Evolutionary conservation across 2,329 filamentous ascomycete species (phyloP).

Genomic region (Daldinia sp.): DNA sequence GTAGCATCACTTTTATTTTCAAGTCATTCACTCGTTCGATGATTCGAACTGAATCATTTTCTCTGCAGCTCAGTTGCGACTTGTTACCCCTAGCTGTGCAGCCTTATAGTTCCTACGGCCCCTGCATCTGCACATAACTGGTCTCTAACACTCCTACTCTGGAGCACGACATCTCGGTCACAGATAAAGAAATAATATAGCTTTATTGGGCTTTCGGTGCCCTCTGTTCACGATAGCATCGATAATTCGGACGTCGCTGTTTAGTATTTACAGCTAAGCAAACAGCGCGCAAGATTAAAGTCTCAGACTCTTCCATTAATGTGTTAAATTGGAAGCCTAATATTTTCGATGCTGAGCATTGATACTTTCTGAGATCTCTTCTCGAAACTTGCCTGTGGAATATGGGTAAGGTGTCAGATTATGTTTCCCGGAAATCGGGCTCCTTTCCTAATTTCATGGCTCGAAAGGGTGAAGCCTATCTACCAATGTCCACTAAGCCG

Average conservation of each 20-base stretch:
- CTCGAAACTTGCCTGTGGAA: slow-evolving; percentile 10
- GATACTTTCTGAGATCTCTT: slow-evolving; percentile 21
- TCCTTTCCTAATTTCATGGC: slow-evolving; percentile 36
- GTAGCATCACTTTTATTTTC: slow-evolving; percentile 17
- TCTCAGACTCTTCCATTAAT: slow-evolving; percentile 9
- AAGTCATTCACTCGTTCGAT: slow-evolving; percentile 23
- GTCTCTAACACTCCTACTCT: neutral
- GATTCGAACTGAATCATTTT: slow-evolving; percentile 12
- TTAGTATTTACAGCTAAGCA: neutral
- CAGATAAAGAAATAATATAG: neutral
- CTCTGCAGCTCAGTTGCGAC: neutral
- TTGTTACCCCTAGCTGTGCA: neutral
- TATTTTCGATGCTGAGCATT: slow-evolving; percentile 36
- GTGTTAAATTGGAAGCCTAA: slow-evolving; percentile 16
- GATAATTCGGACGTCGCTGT: neutral
- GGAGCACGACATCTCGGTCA: slow-evolving; percentile 7
- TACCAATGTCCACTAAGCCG: slow-evolving; percentile 46
- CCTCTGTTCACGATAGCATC: neutral
- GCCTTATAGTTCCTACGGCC: neutral
- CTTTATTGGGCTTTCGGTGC: slow-evolving; percentile 4
- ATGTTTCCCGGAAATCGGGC: slow-evolving; percentile 41
- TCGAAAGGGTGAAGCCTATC: slow-evolving; percentile 42
- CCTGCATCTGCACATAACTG: neutral
- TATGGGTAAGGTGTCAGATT: slow-evolving; percentile 42
- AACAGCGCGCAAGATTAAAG: neutral